Base-by-base conservation (phyloP, 768 basidiomycete genomes). In the Butyriboletus loyo region DNA sequence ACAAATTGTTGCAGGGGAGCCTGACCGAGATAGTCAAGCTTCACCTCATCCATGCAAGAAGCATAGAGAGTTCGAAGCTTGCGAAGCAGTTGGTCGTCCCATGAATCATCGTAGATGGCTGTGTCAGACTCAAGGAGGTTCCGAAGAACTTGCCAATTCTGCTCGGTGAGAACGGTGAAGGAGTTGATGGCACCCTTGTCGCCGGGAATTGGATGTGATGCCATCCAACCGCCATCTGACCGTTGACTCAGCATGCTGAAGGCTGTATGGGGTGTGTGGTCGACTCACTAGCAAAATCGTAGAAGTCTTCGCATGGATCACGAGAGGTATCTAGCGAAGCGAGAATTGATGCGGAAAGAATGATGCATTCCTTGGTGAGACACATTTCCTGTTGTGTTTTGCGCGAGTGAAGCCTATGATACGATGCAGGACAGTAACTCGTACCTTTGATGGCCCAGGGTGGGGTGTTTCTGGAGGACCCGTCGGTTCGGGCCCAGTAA, bases 271-370 rank as follows among this genome's bases (percentile, higher is more conserved):
- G 35, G 38, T 21, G 44, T 19, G 48, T 31, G 30, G 48, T 32
- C 13, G 9, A 84, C 91, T 62, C 63, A 95, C 93, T 95, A 10
- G 94, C 84, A 72, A 85, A 98, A 57, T 87, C 82, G 65, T 94
- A 98, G 68, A 98, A 97, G 70, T 93, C 87, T 59, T 98, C 90
- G 70, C 97, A 99, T 0, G 97, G 97, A 65, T 98, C 93, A 58
- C 87, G 79, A 9, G 83, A 75, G 10, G 79, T 79, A 65, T 99
- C 95, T 21, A 98, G 70, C 1, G 84, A 84, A 19, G 85, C 81
- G 14, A 98, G 72, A 53, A 99, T 88, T 0, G 84, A 79, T 1
- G 92, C 89, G 10, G 96, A 86, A 13, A 96, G 77, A 31, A 83
- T 72, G 45, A 98, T 85, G 66, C 97, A 99, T 56, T 86, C 80